Percentiles rank a stretch among this genome's conserved stretches.
These are phyloP conservation scores for Puccinia hordei DNA, from an alignment of 1,284 basidiomycete genomes.

Conservation along the genomic window DNA sequence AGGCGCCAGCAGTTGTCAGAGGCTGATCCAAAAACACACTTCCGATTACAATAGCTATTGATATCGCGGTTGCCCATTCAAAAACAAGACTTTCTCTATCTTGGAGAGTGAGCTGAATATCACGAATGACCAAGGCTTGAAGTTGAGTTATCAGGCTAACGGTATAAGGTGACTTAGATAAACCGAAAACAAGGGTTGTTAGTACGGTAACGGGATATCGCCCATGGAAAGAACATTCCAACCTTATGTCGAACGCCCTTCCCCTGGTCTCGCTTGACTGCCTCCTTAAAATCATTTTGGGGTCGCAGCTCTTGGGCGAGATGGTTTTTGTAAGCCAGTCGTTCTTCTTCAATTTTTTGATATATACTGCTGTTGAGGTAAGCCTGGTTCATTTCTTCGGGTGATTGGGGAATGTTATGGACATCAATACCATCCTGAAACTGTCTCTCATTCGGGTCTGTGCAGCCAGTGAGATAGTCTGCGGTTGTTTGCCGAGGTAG, in stretches of 20 bases:
- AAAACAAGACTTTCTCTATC: constrained; percentile 53
- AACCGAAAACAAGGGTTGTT: constrained; percentile 23
- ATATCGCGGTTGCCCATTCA: constrained; percentile 57
- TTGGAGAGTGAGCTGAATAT: constrained; percentile 56
- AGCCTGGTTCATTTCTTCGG: constrained; percentile 71
- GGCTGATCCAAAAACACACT: constrained; percentile 67
- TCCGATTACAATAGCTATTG: constrained; percentile 74
- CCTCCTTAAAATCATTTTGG: constrained; percentile 38
- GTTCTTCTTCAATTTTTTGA: constrained; percentile 63
- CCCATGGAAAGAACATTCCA: background rate
- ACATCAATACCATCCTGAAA: constrained; percentile 72
- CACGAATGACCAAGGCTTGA: constrained; percentile 54
- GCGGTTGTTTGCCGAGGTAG: constrained; percentile 72
- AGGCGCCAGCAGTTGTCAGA: constrained; percentile 73
- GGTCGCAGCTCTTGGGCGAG: constrained; percentile 67
- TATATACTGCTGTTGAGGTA: constrained; percentile 68
- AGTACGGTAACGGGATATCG: background rate
- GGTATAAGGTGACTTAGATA: constrained; percentile 77
- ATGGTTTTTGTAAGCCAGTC: constrained; percentile 68
- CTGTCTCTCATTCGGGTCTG: constrained; percentile 78
- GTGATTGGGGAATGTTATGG: constrained; percentile 70
- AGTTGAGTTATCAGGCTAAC: constrained; percentile 76
- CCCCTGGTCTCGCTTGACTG: constrained; percentile 37
- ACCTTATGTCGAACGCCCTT: constrained; percentile 25
- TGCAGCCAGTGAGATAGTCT: constrained; percentile 74